These are phyloP conservation scores for Botrytis medusae DNA, from an alignment of 2,329 filamentous ascomycete genomes.

Conservation along the genomic window DNA sequence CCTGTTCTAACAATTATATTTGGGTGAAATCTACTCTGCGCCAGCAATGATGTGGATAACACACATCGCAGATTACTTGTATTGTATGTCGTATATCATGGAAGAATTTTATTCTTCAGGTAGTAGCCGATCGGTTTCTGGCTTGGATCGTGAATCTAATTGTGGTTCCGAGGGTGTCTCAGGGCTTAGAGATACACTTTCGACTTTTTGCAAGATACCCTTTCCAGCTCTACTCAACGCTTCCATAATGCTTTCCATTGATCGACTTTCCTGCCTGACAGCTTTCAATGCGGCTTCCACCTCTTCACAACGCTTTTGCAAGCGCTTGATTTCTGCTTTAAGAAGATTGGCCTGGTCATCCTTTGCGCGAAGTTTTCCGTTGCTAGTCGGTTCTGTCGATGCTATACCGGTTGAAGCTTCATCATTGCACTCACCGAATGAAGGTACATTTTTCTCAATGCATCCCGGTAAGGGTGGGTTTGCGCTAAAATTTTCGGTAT, in stretches of 20 bases:
- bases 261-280: constrained; percentile 34
- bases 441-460: neutral
- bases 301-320: constrained; percentile 34
- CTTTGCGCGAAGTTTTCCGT: constrained; percentile 1
- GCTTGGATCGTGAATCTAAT: neutral
- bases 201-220: constrained; percentile 16
- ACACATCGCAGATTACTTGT: neutral
- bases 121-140: neutral
- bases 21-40: neutral
- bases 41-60: neutral
- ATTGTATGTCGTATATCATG: neutral
- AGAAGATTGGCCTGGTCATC: constrained; percentile 27
- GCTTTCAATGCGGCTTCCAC: constrained; percentile 33
- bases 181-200: constrained; percentile 10
- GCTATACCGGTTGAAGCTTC: constrained; percentile 20
- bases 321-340: constrained; percentile 32
- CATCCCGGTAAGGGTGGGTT: neutral
- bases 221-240: constrained; percentile 30
- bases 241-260: constrained; percentile 34
- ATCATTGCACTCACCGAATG: constrained; percentile 20
- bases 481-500: neutral
- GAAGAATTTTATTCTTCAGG: neutral
- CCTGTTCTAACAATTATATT: neutral
- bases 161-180: neutral
- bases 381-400: constrained; percentile 5